Percentiles rank a stretch among this genome's conserved stretches.
Evolutionary conservation across 164 flowering plant species (phyloP).

Genomic region (Hamamelis virginiana): DNA sequence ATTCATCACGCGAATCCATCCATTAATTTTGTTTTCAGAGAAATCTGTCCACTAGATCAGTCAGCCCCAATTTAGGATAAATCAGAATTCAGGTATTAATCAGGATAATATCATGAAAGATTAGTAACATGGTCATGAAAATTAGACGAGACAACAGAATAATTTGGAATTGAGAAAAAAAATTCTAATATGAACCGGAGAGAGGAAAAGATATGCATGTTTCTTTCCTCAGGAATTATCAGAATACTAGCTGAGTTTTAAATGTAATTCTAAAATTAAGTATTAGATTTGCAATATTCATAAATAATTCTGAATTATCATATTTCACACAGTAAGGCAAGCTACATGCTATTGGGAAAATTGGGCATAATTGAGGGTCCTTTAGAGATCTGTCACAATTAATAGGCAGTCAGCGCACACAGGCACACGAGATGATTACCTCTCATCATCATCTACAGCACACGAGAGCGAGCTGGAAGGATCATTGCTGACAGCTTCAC

Average conservation of each 20-base stretch:
- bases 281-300: too few species aligned
- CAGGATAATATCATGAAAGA: background rate
- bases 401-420: background rate
- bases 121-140: background rate
- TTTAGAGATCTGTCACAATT: background rate
- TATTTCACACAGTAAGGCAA: background rate
- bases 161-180: too few species aligned
- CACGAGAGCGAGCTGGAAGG: slow-evolving; percentile 51
- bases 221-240: too few species aligned
- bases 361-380: background rate
- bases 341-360: background rate
- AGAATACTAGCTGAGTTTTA: too few species aligned
- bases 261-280: too few species aligned
- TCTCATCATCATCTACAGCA: slow-evolving; percentile 68
- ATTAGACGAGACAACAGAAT: too few species aligned
- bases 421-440: slow-evolving; percentile 39
- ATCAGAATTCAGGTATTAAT: background rate
- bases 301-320: background rate
- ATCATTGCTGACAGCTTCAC: slow-evolving; percentile 47
- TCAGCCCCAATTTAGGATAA: background rate
- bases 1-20: background rate
- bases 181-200: too few species aligned
- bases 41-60: background rate
- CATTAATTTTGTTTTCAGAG: background rate
- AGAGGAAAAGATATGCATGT: too few species aligned